Base-by-base conservation (phyloP, 352 stramenopile genomes). In the Thalassiosira delicatula region DNA sequence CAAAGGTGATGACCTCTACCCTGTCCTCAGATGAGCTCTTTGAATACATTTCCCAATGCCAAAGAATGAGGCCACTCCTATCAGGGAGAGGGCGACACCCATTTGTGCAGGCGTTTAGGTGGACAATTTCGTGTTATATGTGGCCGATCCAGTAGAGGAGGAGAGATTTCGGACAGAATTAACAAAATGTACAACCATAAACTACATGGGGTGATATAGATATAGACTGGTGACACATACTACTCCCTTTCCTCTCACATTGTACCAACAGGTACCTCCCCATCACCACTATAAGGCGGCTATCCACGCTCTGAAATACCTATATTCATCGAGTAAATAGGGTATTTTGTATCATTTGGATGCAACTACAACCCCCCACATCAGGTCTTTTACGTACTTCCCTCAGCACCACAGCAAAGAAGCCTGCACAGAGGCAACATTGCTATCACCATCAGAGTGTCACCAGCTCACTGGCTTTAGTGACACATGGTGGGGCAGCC, bases 181-280 rank as follows among this genome's bases (percentile, higher is more conserved):
- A 3, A 9, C 11, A 49, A 49, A 40, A 53, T 19, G 29, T 17
- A 49, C 53, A 17, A 68, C 49, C 29, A 19, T 68, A 53, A 33
- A 68, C 53, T 68, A 30, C 23, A 63, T 63, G 54, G 54, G 12
- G 25, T 2, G 33, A 42, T 23, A 11, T 59, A 4, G 9, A 2
- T 0, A 37, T 57, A 27, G 67, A 65, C 17, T 42, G 5, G 42
- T 54, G 0, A 19, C 27, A 5, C 54, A 46, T 35, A 53, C 42
- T 33, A 80, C 60, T 51, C 51, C 60, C 0, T 74, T 27, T 27
- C 60, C 60, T 44, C 23, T 71, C 1, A 44, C 62, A 23, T 60
- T 25, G 8, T 71, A 60, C 33, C 32, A 42, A n/a, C 33, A 59
- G 1, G 8, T 1, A 8, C 30, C 30, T 4, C 25, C 1, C n/a